phyloP scores from a whole-genome alignment of 2,329 filamentous ascomycete species.

The Leptoxyphium fumago region DNA sequence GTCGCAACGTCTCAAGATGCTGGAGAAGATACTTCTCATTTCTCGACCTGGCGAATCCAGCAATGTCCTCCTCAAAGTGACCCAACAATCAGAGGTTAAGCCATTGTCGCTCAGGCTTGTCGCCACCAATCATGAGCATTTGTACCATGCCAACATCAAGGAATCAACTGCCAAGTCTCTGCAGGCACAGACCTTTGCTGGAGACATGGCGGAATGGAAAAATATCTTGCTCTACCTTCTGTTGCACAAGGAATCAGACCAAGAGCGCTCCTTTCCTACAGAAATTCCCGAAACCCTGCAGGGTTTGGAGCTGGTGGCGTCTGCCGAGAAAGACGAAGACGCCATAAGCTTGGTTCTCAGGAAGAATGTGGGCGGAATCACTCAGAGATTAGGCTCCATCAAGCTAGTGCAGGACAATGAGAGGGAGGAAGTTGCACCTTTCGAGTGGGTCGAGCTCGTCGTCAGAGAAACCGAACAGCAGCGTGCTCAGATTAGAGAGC shows the following conservation, averaged over 20 bases:
- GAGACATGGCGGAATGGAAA: constrained; percentile 52
- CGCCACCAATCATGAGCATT: constrained; percentile 50
- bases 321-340: constrained; percentile 29
- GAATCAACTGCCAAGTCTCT: constrained; percentile 41
- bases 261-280: constrained; percentile 3
- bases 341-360: constrained; percentile 49
- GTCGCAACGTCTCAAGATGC: neutral
- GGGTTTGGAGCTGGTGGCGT: constrained; percentile 44
- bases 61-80: constrained; percentile 46
- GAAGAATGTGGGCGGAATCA: constrained; percentile 53
- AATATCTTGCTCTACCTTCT: constrained; percentile 44
- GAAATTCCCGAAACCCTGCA: constrained; percentile 33
- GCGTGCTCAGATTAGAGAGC: constrained; percentile 26
- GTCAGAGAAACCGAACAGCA: constrained; percentile 33
- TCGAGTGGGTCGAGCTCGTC: constrained; percentile 54
- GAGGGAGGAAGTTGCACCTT: constrained; percentile 45
- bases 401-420: constrained; percentile 40
- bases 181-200: constrained; percentile 39
- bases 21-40: neutral
- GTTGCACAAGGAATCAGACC: constrained; percentile 27
- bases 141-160: constrained; percentile 46
- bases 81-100: constrained; percentile 31
- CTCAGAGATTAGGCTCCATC: constrained; percentile 55
- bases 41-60: neutral
- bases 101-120: constrained; percentile 51